These are phyloP conservation scores for Trichoderma gracile DNA, from an alignment of 2,329 filamentous ascomycete species.

Conservation along the genomic window DNA sequence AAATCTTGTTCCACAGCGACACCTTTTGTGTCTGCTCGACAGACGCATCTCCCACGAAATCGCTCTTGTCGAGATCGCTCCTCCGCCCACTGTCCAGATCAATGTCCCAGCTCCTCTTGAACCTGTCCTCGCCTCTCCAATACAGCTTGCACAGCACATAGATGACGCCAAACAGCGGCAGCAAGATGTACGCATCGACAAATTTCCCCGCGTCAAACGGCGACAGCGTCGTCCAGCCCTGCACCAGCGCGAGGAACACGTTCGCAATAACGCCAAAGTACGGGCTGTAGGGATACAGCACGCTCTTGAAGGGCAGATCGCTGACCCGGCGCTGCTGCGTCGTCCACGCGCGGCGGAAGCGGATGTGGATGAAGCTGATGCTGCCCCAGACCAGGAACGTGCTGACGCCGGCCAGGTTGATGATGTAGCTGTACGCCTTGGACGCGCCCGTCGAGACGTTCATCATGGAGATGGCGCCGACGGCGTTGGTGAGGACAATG, in stretches of 20 bases:
- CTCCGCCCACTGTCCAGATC: constrained; percentile 59
- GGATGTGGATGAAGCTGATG: constrained; percentile 70
- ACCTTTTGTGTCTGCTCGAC: constrained; percentile 32
- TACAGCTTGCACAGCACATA: constrained; percentile 56
- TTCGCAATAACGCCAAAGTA: constrained; percentile 61
- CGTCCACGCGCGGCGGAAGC: constrained; percentile 66
- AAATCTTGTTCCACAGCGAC: constrained; percentile 47
- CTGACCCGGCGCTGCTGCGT: constrained; percentile 56
- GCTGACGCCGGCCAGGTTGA: constrained; percentile 68
- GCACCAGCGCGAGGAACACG: constrained; percentile 59
- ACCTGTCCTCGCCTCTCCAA: constrained; percentile 51
- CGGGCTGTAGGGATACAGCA: constrained; percentile 58
- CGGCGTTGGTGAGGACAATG: constrained; percentile 68
- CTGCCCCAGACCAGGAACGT: constrained; percentile 72
- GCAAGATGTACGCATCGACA: constrained; percentile 63
- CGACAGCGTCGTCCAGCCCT: constrained; percentile 61
- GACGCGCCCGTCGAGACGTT: constrained; percentile 67
- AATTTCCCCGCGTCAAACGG: constrained; percentile 61
- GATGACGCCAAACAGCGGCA: constrained; percentile 61
- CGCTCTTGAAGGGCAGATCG: constrained; percentile 57
- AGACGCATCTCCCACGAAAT: constrained; percentile 35
- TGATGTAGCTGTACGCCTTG: constrained; percentile 67
- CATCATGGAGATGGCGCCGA: constrained; percentile 74
- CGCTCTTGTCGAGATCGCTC: constrained; percentile 53
- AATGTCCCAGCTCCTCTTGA: constrained; percentile 53